Conservation (phyloP, 1,284 basidiomycete genomes). For the Boletellus dicymbophilus region DNA sequence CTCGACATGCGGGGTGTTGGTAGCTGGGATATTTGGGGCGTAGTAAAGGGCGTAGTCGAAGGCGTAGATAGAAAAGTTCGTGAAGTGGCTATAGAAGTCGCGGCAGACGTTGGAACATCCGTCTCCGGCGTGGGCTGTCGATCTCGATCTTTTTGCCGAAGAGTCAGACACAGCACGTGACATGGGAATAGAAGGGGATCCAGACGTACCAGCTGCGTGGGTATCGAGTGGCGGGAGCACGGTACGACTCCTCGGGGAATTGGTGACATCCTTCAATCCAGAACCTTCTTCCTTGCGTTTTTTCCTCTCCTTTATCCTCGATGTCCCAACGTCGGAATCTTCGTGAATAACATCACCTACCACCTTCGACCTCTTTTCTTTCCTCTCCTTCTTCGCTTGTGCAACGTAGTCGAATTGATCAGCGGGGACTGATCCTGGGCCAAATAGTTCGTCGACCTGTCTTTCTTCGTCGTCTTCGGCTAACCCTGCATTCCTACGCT, state of each 20-base stretch:
- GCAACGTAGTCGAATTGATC: conserved; percentile 21
- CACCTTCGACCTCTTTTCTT: conserved; percentile 42
- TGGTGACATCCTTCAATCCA: conserved; percentile 65
- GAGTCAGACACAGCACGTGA: conserved; percentile 8
- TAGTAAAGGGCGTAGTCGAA: conserved; percentile 40
- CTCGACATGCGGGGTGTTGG: conserved; percentile 52
- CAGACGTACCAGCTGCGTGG: conserved; percentile 34
- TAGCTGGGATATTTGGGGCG: conserved; percentile 34
- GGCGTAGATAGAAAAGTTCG: conserved; percentile 45
- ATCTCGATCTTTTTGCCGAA: conserved; percentile 38
- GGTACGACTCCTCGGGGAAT: conserved; percentile 45
- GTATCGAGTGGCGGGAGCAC: conserved; percentile 40
- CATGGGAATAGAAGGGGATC: background rate
- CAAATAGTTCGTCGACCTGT: conserved; percentile 27
- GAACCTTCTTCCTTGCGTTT: conserved; percentile 40
- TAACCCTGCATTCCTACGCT: conserved; percentile 51
- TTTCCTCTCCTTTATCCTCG: conserved; percentile 41
- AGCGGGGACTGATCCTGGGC: conserved; percentile 8
- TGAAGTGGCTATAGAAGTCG: conserved; percentile 38
- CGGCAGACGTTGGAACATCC: conserved; percentile 34
- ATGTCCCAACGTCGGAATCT: conserved; percentile 28
- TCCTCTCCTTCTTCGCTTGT: conserved; percentile 39
- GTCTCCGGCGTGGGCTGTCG: conserved; percentile 41
- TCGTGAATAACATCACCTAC: conserved; percentile 32
- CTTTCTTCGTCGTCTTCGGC: conserved; percentile 61